phyloP scores from a whole-genome alignment of 2,329 filamentous ascomycete species.

The Hortaea werneckii region DNA sequence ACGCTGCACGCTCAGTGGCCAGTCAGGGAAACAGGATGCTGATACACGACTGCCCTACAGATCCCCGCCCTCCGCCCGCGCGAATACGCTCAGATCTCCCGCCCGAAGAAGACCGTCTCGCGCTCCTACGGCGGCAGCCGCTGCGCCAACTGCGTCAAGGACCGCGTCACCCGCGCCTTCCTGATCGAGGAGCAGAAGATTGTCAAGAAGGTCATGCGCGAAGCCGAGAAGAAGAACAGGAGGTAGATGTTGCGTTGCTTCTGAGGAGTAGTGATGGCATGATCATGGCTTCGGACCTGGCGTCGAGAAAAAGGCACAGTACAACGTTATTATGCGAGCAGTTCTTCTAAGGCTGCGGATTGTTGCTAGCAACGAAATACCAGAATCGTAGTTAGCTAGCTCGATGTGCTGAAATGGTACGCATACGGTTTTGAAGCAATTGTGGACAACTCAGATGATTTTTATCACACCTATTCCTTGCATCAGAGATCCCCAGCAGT shows the following conservation, averaged over 20 bases:
- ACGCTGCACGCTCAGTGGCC: too few relatives aligned
- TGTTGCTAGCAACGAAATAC: too few relatives aligned
- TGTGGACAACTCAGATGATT: too few relatives aligned
- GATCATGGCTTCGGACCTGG: not conserved
- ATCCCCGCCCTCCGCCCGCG: conserved; percentile 93
- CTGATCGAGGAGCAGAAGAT: conserved; percentile 99
- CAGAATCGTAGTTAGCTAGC: too few relatives aligned
- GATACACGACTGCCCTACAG: conserved; percentile 35
- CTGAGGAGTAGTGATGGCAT: not conserved
- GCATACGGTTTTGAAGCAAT: too few relatives aligned
- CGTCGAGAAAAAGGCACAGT: too few relatives aligned
- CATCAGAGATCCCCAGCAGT: too few relatives aligned
- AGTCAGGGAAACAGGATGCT: not conserved
- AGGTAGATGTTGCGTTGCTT: not conserved
- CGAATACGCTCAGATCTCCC: conserved; percentile 94
- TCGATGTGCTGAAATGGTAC: too few relatives aligned
- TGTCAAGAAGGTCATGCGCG: conserved; percentile 99
- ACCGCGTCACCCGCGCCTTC: conserved; percentile 96
- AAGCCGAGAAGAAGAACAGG: conserved; percentile 65
- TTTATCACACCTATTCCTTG: too few relatives aligned
- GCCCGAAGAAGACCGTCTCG: conserved; percentile 99
- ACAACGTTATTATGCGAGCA: too few relatives aligned
- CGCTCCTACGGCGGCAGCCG: conserved; percentile 96
- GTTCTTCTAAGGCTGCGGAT: too few relatives aligned
- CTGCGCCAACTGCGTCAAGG: conserved; percentile 97